These are phyloP conservation scores for Stevia rebaudiana DNA, from an alignment of 140 eudicot species.

Conservation along the genomic window DNA sequence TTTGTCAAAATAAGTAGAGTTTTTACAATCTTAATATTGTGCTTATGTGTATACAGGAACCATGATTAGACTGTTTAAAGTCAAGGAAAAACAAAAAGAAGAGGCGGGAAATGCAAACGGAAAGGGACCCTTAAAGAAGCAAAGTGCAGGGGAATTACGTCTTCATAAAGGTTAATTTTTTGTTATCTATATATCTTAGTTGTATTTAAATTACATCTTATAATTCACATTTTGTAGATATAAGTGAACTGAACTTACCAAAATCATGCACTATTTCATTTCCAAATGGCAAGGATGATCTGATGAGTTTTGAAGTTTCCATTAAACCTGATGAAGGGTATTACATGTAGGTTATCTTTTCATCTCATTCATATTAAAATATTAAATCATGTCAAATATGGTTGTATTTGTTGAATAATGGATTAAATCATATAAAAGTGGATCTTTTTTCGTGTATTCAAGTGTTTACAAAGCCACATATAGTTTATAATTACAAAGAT, in stretches of 20 bases:
- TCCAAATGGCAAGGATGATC: conserved; percentile 70
- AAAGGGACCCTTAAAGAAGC: conserved; percentile 31
- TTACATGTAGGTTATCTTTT: conserved; percentile 44
- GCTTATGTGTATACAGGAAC: conserved; percentile 25
- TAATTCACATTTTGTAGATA: conserved; percentile 39
- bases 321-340: conserved; percentile 77
- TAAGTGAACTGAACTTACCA: conserved; percentile 62
- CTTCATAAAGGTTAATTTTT: conserved; percentile 40
- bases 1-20: not conserved
- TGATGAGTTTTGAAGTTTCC: conserved; percentile 65
- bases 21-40: not conserved
- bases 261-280: conserved; percentile 52
- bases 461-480: not conserved
- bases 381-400: not conserved
- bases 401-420: not conserved
- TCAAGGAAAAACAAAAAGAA: conserved; percentile 47
- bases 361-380: not conserved
- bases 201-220: conserved; percentile 3
- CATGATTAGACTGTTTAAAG: conserved; percentile 50
- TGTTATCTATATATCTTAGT: not conserved
- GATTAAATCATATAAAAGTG: not conserved
- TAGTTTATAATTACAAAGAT: not conserved
- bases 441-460: not conserved
- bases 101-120: conserved; percentile 36
- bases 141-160: conserved; percentile 45